Conservation (phyloP, 2,329 filamentous ascomycete species). For the Aspergillus melleus region DNA sequence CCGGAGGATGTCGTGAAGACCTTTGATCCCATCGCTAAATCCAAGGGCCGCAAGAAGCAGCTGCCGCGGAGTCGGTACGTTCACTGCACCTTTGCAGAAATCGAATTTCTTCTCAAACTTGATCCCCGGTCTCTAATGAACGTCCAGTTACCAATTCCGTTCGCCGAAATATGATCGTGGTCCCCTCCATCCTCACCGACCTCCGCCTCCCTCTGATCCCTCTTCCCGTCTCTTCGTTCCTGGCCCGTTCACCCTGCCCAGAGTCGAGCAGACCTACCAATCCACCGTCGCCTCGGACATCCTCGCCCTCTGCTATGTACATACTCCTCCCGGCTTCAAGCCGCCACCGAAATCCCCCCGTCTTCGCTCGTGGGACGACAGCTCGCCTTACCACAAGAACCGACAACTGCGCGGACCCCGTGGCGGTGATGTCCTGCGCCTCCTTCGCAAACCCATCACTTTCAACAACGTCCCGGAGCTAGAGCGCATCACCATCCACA, state of each 20-base stretch:
- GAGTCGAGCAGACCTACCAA: slow-evolving; percentile 87
- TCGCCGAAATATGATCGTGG: slow-evolving; percentile 94
- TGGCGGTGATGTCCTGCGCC: slow-evolving; percentile 63
- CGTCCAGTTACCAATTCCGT: slow-evolving; percentile 82
- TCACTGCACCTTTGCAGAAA: neutral
- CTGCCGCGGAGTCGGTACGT: slow-evolving; percentile 57
- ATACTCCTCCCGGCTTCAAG: slow-evolving; percentile 76
- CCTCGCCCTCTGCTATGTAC: slow-evolving; percentile 83
- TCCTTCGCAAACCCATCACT: slow-evolving; percentile 58
- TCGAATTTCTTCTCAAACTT: neutral
- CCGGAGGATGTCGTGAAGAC: slow-evolving; percentile 41
- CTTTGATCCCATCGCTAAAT: slow-evolving; percentile 53
- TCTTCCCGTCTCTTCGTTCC: slow-evolving; percentile 84
- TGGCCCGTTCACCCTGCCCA: slow-evolving; percentile 84
- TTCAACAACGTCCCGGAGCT: slow-evolving; percentile 86
- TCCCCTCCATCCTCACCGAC: slow-evolving; percentile 88
- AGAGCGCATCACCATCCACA: slow-evolving; percentile 76
- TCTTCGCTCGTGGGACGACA: slow-evolving; percentile 82
- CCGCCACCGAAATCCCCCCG: slow-evolving; percentile 60
- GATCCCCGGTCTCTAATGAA: slow-evolving; percentile 10
- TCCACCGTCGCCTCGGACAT: slow-evolving; percentile 83
- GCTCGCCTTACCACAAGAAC: slow-evolving; percentile 92
- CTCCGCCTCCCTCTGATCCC: slow-evolving; percentile 81
- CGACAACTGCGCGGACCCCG: slow-evolving; percentile 80
- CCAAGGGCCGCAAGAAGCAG: slow-evolving; percentile 44